Conservation (phyloP, 83 land plant species). For the Larix sibirica region DNA sequence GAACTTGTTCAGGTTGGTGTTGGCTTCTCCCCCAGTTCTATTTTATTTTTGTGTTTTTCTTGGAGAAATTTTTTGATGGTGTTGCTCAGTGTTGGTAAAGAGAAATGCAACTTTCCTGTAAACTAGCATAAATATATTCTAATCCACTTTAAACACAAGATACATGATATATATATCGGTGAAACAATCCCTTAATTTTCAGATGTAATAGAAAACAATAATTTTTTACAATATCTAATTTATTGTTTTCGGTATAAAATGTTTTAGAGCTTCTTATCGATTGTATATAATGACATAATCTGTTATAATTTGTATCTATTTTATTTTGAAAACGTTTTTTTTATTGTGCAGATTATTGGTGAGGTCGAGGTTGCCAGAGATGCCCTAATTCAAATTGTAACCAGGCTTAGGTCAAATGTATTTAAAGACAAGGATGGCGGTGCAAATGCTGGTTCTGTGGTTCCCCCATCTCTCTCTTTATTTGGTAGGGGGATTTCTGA, state of each 20-base stretch:
- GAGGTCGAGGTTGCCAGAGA: constrained; percentile 66
- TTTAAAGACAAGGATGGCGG: constrained; percentile 65
- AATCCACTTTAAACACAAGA: too few relatives aligned
- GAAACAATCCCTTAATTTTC: too few relatives aligned
- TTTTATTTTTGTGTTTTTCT: neutral
- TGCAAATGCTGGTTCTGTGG: constrained; percentile 37
- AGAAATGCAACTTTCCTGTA: neutral
- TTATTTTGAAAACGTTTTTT: neutral
- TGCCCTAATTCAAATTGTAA: constrained; percentile 67
- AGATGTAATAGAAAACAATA: too few relatives aligned
- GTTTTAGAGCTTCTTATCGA: too few relatives aligned
- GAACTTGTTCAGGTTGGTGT: constrained; percentile 79
- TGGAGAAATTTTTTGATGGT: neutral
- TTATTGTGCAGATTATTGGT: constrained; percentile 57
- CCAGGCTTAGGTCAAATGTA: constrained; percentile 62
- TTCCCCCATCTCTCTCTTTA: constrained; percentile 54
- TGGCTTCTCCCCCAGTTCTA: neutral
- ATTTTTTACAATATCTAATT: too few relatives aligned
- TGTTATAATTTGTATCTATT: too few relatives aligned
- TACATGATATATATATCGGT: too few relatives aligned
- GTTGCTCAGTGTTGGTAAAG: neutral
- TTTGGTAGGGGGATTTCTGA: constrained; percentile 44
- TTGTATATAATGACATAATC: too few relatives aligned
- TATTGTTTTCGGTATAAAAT: too few relatives aligned
- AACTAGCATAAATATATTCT: too few relatives aligned